Conservation (phyloP, 139 green algal genomes). For the Limnomonas spitsbergensis region DNA sequence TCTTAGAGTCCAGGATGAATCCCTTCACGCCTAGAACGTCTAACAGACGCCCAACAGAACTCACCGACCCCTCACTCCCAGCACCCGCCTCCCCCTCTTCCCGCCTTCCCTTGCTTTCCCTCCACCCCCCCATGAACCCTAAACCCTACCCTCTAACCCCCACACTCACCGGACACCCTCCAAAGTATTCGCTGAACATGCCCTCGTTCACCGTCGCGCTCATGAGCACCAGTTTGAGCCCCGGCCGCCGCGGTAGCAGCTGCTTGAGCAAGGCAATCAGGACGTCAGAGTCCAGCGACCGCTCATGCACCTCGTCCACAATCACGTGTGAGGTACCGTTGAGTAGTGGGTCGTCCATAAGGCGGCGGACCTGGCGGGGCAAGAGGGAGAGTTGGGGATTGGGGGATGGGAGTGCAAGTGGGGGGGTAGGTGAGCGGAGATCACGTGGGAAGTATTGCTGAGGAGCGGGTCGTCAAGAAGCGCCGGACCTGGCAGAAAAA, state of each 20-base stretch:
- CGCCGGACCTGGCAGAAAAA: too few species aligned
- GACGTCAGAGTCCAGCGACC: slow-evolving; percentile 59
- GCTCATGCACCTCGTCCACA: slow-evolving; percentile 61
- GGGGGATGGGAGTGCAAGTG: too few species aligned
- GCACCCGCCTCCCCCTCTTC: too few species aligned
- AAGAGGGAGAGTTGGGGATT: too few species aligned
- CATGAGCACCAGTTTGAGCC: slow-evolving; percentile 82
- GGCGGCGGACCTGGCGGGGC: slow-evolving; percentile 50
- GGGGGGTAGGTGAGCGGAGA: too few species aligned
- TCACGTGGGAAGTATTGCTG: too few species aligned
- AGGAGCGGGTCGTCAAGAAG: too few species aligned
- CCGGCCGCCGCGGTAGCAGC: slow-evolving; percentile 32
- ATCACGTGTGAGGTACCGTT: slow-evolving; percentile 55
- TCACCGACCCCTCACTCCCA: too few species aligned
- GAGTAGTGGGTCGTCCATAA: slow-evolving; percentile 46
- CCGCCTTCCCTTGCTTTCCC: too few species aligned
- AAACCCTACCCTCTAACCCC: too few species aligned
- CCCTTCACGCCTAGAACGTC: neutral
- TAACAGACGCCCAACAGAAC: slow-evolving; percentile 29
- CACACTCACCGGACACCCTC: slow-evolving; percentile 9
- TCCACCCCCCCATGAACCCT: too few species aligned
- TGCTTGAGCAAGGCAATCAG: slow-evolving; percentile 48
- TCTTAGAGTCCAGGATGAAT: too few species aligned
- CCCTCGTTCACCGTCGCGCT: slow-evolving; percentile 65
- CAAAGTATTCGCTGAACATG: slow-evolving; percentile 24